Evolutionary conservation across 2,329 filamentous ascomycete species (phyloP), one percentile per base, ranked within the genome.

Genomic region (Fonsecaea nubica): DNA sequence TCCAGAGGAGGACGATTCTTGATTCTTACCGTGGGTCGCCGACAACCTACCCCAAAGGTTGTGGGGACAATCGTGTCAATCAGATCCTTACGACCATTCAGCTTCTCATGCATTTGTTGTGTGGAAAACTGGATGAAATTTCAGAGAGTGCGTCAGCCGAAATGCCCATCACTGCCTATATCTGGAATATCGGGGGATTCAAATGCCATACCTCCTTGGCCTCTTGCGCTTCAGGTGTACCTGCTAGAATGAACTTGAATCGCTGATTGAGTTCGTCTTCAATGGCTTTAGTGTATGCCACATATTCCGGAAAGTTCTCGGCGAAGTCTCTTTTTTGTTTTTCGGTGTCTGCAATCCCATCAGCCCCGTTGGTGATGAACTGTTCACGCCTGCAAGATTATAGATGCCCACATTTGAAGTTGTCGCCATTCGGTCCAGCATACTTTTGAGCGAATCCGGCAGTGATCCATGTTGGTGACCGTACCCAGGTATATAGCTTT

Each of bases 41-140:
- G 73, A 65, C 80, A 82, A 13, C 80, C 79, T 5, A 80, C 75
- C 21, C 76, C 75, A 72, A 81, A 82, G 64, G 78, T 78, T 3
- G 67, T 65, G 2, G 81, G 82, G 35, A 84, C 82, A 61, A 84
- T 78, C 48, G 78, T 78, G 12, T 82, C 77, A 35, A 75, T 72
- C 13, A 84, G 74, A 1, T 75, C 74, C 1, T 75, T 67, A 45
- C 81, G 73, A 42, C 77, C 67, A 30, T 78, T 74, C 2, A 68
- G 63, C 45, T 68, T 65, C 18, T 64, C 55, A 8, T 33, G 10
- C 69, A 71, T 71, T 32, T 65, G 58, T 30, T 33, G 42, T 4
- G 58, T 38, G 4, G 66, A 65, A 21, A 70, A 64, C 50, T 71
- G 54, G 18, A 25, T 25, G 25, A 25, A 25, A 25, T 25, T 25